Evolutionary conservation across 2,329 filamentous ascomycete species (phyloP).

Genomic region (Ophiocordyceps camponoti-saundersi): DNA sequence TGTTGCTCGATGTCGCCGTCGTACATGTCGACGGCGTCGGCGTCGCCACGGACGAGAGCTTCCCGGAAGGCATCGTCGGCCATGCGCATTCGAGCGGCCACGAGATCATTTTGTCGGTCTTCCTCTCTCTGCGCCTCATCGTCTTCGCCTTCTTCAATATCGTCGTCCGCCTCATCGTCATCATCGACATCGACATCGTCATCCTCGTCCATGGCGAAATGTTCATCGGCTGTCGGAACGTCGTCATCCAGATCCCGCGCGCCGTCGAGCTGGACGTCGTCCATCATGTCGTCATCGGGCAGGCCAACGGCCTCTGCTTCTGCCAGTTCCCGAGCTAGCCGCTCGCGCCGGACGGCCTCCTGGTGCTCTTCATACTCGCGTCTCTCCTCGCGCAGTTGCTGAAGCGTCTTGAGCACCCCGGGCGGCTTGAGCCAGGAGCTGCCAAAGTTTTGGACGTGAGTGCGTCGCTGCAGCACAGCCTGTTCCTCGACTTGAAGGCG

Average conservation of each 20-base stretch:
- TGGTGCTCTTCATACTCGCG: conserved; percentile 77
- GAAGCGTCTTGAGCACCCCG: conserved; percentile 73
- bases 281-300: conserved; percentile 30
- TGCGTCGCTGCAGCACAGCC: conserved; percentile 56
- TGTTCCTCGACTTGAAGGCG: conserved; percentile 62
- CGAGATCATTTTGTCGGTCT: conserved; percentile 29
- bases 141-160: conserved; percentile 23
- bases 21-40: conserved; percentile 31
- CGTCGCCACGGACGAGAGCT: conserved; percentile 33
- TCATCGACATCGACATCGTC: conserved; percentile 24
- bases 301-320: conserved; percentile 33
- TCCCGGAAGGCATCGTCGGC: conserved; percentile 46
- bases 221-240: conserved; percentile 46
- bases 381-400: conserved; percentile 78
- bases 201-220: conserved; percentile 30
- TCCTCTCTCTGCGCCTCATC: conserved; percentile 22
- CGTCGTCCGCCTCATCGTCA: conserved; percentile 21
- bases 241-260: conserved; percentile 53
- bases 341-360: conserved; percentile 53
- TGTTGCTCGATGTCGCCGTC: conserved; percentile 36
- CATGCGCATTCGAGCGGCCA: conserved; percentile 33
- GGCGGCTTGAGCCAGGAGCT: conserved; percentile 82
- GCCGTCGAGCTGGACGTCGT: conserved; percentile 38
- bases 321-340: conserved; percentile 56
- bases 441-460: conserved; percentile 74